These are phyloP conservation scores for Beauveria sp. DNA, from an alignment of 2,329 filamentous ascomycete species.

Conservation along the genomic window DNA sequence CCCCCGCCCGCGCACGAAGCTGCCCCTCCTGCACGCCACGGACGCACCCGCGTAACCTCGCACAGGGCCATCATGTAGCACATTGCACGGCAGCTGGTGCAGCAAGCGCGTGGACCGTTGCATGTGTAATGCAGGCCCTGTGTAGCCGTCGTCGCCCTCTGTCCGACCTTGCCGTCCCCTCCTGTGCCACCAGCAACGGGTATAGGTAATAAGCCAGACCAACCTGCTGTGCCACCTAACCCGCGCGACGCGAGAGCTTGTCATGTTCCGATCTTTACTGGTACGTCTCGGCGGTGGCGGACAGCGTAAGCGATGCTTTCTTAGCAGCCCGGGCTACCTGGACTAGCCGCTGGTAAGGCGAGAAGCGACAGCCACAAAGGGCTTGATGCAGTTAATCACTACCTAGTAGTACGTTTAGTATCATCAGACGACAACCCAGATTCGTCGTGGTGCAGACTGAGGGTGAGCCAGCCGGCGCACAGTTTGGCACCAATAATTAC, in stretches of 20 bases:
- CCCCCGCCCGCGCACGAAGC: background rate
- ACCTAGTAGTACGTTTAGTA: background rate
- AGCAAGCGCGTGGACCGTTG: constrained; percentile 7
- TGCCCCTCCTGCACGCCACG: background rate
- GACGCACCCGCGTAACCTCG: background rate
- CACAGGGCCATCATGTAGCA: constrained; percentile 4
- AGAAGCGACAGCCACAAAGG: background rate
- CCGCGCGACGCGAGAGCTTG: background rate
- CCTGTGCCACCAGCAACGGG: background rate
- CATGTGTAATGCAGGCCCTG: background rate
- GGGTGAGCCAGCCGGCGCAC: background rate
- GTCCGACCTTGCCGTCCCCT: background rate
- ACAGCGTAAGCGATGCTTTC: too few relatives aligned
- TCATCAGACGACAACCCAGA: background rate
- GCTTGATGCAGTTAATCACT: background rate
- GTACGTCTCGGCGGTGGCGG: too few relatives aligned
- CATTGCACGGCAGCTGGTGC: constrained; percentile 1
- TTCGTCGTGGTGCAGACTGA: background rate
- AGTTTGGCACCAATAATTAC: background rate
- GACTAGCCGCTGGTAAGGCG: too few relatives aligned
- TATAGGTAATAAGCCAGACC: background rate
- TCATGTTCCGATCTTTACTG: too few relatives aligned
- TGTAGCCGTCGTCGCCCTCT: background rate
- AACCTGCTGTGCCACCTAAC: background rate
- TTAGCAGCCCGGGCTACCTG: too few relatives aligned